Conservation (phyloP, 2,329 filamentous ascomycete genomes). For the Sporothrix protearum region DNA sequence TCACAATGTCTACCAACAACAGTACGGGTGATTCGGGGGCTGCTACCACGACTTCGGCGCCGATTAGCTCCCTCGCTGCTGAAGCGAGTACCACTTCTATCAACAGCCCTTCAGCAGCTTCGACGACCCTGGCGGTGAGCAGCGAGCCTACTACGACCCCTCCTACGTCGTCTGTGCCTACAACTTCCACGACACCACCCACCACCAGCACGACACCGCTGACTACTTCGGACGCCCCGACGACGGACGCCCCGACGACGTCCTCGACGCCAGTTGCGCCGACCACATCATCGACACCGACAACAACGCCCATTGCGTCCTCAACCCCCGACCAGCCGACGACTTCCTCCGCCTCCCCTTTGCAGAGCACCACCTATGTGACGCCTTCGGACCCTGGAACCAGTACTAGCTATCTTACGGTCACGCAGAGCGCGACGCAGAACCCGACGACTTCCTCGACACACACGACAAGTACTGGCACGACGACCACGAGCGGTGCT, state of each 20-base stretch:
- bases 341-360: slow-evolving; percentile 23
- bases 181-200: slow-evolving; percentile 6
- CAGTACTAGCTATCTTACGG: slow-evolving; percentile 27
- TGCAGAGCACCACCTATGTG: slow-evolving; percentile 37
- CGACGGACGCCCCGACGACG: slow-evolving; percentile 18
- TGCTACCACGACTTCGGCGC: slow-evolving; percentile 14
- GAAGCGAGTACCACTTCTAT: slow-evolving; percentile 24
- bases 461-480: slow-evolving; percentile 14
- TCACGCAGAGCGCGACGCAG: slow-evolving; percentile 24
- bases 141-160: slow-evolving; percentile 6
- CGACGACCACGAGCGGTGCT: slow-evolving; percentile 31
- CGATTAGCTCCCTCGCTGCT: slow-evolving; percentile 23
- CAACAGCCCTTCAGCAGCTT: slow-evolving; percentile 26
- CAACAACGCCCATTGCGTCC: neutral
- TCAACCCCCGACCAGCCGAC: slow-evolving; percentile 27
- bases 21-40: slow-evolving; percentile 28
- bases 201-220: slow-evolving; percentile 23
- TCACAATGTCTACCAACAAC: slow-evolving; percentile 35
- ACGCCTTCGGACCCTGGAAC: slow-evolving; percentile 18
- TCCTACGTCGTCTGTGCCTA: neutral
- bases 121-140: slow-evolving; percentile 13
- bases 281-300: slow-evolving; percentile 22
- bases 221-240: slow-evolving; percentile 24
- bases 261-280: neutral
- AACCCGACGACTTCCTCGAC: slow-evolving; percentile 30